A percentile compares a stretch with the other conserved stretches of the same genome.
Conservation (phyloP, 768 basidiomycete genomes). For the Pulveroboletus sp. region DNA sequence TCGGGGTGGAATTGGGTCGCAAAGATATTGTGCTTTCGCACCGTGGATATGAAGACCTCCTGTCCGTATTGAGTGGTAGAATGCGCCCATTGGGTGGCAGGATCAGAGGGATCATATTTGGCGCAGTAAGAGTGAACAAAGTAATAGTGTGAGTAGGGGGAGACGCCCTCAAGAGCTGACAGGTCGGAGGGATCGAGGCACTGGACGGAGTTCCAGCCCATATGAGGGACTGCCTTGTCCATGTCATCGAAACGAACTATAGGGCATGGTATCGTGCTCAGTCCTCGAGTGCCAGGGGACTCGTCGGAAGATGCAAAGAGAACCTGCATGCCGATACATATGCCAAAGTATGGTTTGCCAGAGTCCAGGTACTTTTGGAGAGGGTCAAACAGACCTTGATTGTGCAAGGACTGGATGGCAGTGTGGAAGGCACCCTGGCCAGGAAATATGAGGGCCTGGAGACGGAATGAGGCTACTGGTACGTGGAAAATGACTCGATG, state of each 20-base stretch:
- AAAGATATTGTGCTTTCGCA: conserved; percentile 83
- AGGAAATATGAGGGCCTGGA: conserved; percentile 90
- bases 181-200: conserved; percentile 44
- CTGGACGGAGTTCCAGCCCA: conserved; percentile 91
- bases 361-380: conserved; percentile 79
- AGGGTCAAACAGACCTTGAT: conserved; percentile 75
- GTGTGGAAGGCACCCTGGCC: conserved; percentile 94
- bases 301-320: conserved; percentile 88
- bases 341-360: conserved; percentile 93
- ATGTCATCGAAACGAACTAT: conserved; percentile 69
- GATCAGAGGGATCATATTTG: conserved; percentile 61
- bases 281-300: conserved; percentile 62
- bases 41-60: conserved; percentile 84
- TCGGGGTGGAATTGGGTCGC: conserved; percentile 98
- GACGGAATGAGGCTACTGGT: conserved; percentile 10
- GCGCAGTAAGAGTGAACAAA: conserved; percentile 97
- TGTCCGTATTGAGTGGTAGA: conserved; percentile 92
- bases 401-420: conserved; percentile 73
- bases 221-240: conserved; percentile 93
- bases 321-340: conserved; percentile 98
- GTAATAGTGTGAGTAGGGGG: conserved; percentile 75
- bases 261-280: conserved; percentile 80
- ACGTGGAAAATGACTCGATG: conserved; percentile 2
- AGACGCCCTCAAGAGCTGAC: conserved; percentile 44
- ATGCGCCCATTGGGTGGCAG: conserved; percentile 73